Percentiles rank a stretch among this genome's conserved stretches.
These are phyloP conservation scores for Camellia japonica DNA, from an alignment of 148 eudicot genomes.

Conservation along the genomic window DNA sequence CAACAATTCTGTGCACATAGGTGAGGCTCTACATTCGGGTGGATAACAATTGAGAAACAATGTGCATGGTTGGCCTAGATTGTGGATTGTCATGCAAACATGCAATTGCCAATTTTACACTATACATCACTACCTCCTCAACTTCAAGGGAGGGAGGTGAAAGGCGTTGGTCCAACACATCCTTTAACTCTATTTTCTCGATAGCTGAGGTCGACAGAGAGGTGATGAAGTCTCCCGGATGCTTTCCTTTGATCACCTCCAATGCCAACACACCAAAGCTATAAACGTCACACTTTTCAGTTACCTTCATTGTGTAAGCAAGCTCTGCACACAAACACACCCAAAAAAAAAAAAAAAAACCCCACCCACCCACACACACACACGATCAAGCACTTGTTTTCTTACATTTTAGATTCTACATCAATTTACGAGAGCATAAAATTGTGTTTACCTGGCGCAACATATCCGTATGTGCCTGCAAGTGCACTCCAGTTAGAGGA, in stretches of 20 bases:
- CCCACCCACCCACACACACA: too few species aligned
- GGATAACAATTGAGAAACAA: constrained; percentile 19
- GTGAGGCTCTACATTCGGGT: background rate
- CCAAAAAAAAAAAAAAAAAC: too few species aligned
- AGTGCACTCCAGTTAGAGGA: constrained; percentile 33
- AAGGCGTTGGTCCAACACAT: constrained; percentile 38
- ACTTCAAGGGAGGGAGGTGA: constrained; percentile 22
- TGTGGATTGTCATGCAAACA: constrained; percentile 34
- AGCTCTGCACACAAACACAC: constrained; percentile 29
- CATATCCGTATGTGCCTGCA: constrained; percentile 44
- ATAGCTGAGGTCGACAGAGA: constrained; percentile 11
- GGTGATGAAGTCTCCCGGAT: constrained; percentile 33
- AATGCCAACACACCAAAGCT: constrained; percentile 47
- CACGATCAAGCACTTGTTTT: too few species aligned
- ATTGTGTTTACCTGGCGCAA: constrained; percentile 37
- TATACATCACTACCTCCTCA: constrained; percentile 20
- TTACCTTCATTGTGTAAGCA: constrained; percentile 36
- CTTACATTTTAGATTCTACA: background rate
- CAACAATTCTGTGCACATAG: too few species aligned
- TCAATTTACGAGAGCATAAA: background rate
- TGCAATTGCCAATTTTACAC: constrained; percentile 27
- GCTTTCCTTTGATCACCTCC: constrained; percentile 37
- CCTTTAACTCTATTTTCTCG: constrained; percentile 5
- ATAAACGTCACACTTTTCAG: constrained; percentile 37
- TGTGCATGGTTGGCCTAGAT: constrained; percentile 35